Conservation (phyloP, 768 basidiomycete genomes). For the Gymnopilus junonius region DNA sequence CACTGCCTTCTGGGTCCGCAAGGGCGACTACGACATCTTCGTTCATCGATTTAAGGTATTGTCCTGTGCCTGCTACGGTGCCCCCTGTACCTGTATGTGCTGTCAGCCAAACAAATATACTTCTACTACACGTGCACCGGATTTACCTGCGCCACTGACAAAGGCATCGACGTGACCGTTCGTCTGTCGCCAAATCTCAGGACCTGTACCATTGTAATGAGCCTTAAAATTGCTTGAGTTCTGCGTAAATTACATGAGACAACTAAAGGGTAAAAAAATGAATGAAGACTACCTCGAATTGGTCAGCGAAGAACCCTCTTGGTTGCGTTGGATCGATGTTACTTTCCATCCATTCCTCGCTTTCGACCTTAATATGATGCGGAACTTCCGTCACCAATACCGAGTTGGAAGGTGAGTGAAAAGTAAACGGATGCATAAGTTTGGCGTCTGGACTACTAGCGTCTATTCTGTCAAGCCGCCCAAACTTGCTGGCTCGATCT, state of each 20-base stretch:
- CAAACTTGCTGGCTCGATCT: conserved; percentile 77
- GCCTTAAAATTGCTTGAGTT: conserved; percentile 91
- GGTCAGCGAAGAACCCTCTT: conserved; percentile 92
- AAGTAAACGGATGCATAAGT: conserved; percentile 29
- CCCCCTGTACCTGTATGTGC: conserved; percentile 84
- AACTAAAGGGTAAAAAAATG: background rate
- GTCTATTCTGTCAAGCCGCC: conserved; percentile 42
- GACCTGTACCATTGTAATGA: conserved; percentile 88
- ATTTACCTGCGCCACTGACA: conserved; percentile 82
- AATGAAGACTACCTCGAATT: conserved; percentile 68
- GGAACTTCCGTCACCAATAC: conserved; percentile 60
- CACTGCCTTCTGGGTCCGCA: conserved; percentile 93
- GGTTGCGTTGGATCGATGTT: conserved; percentile 41
- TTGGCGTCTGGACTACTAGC: conserved; percentile 20
- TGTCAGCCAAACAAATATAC: background rate
- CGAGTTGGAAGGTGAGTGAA: conserved; percentile 49
- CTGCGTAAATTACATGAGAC: conserved; percentile 36
- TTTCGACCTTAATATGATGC: conserved; percentile 41
- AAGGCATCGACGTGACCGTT: conserved; percentile 83
- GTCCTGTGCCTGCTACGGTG: conserved; percentile 86
- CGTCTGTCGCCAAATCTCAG: conserved; percentile 95
- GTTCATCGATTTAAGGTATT: conserved; percentile 78
- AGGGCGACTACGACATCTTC: conserved; percentile 71
- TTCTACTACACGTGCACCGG: background rate
- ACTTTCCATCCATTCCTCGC: conserved; percentile 33